Evolutionary conservation across 1,284 basidiomycete species (phyloP), one percentile per base, ranked within the genome.

Genomic region (Lignosus rhinocerotis): DNA sequence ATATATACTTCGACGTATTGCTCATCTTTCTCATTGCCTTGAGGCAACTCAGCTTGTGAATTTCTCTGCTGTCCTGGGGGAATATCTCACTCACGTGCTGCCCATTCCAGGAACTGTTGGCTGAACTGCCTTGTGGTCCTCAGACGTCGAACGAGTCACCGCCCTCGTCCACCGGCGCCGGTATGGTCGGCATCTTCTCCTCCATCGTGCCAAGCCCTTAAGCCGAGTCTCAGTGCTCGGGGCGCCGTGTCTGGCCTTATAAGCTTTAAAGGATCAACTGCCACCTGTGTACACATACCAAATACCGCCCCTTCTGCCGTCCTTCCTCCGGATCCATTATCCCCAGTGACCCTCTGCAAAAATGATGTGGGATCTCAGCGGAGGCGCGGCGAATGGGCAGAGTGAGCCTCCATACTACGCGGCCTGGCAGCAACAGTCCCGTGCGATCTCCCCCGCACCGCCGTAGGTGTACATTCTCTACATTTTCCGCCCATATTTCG

Each of bases 301-400:
- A 49, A 61, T 53, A 51, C 41, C 42, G 58, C 57, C 51, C 45
- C 50, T 45, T 57, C 38, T 50, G 38, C 50, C n/a, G 32, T 38
- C 43, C 57, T 45, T 36, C 55, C 51, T 48, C n/a, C n/a, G n/a
- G n/a, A n/a, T n/a, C n/a, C n/a, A n/a, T n/a, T 44, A 32, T 38
- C 44, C 59, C 14, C 6, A 38, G 25, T 30, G 14, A 47, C 16
- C 33, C 44, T 21, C 32, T 51, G 31, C 32, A 53, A 59, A 53
- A 33, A 63, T 63, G 59, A 67, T 67, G 64, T 66, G 66, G 64
- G 64, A 67, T 55, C 53, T 66, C 32, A 62, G 60, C 53, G 61
- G 64, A 42, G 39, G 62, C 34, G 53, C 51, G 8, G 34, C 41
- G 39, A 48, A 58, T 19, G 60, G 53, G 36, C 63, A 64, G 45